Percentiles rank a stretch among this genome's conserved stretches.
These are phyloP conservation scores for Claviceps capensis DNA, from an alignment of 2,329 filamentous ascomycete genomes.

Conservation along the genomic window DNA sequence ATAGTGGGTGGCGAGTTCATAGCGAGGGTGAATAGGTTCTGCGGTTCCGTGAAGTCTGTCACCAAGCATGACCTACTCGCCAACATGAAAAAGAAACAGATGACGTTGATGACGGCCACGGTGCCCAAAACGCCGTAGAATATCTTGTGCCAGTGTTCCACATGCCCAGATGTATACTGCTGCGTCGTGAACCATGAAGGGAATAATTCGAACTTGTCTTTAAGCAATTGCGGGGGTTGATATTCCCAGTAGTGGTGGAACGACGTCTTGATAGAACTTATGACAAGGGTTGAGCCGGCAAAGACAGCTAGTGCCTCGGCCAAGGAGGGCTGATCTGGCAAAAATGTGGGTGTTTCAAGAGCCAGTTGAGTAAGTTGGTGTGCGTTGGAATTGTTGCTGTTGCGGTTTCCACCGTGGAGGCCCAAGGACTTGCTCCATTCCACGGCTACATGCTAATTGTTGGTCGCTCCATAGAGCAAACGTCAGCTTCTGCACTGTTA, in stretches of 20 bases:
- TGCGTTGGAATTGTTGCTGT: conserved; percentile 44
- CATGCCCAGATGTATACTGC: conserved; percentile 56
- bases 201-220: conserved; percentile 40
- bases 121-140: conserved; percentile 55
- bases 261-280: conserved; percentile 43
- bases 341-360: conserved; percentile 26
- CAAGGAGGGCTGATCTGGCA: conserved; percentile 46
- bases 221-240: conserved; percentile 22
- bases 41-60: conserved; percentile 67
- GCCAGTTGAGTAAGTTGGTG: conserved; percentile 42
- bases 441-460: conserved; percentile 29
- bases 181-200: conserved; percentile 49
- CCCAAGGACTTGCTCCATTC: conserved; percentile 42
- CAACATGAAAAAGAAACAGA: conserved; percentile 49
- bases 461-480: neutral
- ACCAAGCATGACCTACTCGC: conserved; percentile 38
- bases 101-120: conserved; percentile 53
- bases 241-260: conserved; percentile 42
- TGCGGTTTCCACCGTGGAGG: conserved; percentile 39
- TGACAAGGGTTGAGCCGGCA: conserved; percentile 50
- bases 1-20: conserved; percentile 40
- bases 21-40: conserved; percentile 59
- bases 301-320: conserved; percentile 62
- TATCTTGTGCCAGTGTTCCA: conserved; percentile 42
- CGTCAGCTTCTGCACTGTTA: neutral